phyloP scores from a whole-genome alignment of 768 basidiomycete species.

The Naganishia vaughanmartiniae region DNA sequence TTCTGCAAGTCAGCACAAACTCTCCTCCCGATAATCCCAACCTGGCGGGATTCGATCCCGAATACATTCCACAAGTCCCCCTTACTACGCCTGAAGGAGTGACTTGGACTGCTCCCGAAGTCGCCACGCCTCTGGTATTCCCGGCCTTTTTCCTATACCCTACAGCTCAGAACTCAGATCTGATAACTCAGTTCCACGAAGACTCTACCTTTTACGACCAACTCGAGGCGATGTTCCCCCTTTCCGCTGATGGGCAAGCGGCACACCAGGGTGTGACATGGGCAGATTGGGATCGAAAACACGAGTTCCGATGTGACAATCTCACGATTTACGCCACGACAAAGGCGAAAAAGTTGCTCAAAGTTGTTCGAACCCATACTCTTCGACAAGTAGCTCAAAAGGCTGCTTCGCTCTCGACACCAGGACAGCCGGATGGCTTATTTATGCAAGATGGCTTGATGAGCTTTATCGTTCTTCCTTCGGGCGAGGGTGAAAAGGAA shows the following conservation, averaged over 20 bases:
- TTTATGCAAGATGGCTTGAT: conserved; percentile 61
- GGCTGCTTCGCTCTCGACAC: conserved; percentile 53
- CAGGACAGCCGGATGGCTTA: conserved; percentile 67
- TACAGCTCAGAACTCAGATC: conserved; percentile 80
- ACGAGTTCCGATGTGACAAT: conserved; percentile 64
- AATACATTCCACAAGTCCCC: conserved; percentile 33
- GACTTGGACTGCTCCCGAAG: conserved; percentile 59
- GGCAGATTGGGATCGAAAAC: conserved; percentile 72
- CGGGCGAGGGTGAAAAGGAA: conserved; percentile 58
- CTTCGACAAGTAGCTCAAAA: conserved; percentile 68
- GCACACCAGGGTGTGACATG: conserved; percentile 50
- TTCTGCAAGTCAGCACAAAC: conserved; percentile 42
- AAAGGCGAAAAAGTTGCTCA: conserved; percentile 69
- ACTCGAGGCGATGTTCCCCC: conserved; percentile 76
- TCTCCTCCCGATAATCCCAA: conserved; percentile 52
- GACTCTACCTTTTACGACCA: conserved; percentile 76
- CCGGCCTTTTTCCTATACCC: conserved; percentile 94
- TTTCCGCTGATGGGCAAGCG: background rate
- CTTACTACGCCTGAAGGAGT: conserved; percentile 25
- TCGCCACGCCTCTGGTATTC: conserved; percentile 63
- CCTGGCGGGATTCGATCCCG: conserved; percentile 47
- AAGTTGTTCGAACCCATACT: conserved; percentile 87
- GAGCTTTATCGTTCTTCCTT: conserved; percentile 52
- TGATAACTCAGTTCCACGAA: conserved; percentile 81
- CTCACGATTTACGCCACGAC: conserved; percentile 84